phyloP scores from a whole-genome alignment of 148 eudicot genomes.

The Nepenthes gracilis region DNA sequence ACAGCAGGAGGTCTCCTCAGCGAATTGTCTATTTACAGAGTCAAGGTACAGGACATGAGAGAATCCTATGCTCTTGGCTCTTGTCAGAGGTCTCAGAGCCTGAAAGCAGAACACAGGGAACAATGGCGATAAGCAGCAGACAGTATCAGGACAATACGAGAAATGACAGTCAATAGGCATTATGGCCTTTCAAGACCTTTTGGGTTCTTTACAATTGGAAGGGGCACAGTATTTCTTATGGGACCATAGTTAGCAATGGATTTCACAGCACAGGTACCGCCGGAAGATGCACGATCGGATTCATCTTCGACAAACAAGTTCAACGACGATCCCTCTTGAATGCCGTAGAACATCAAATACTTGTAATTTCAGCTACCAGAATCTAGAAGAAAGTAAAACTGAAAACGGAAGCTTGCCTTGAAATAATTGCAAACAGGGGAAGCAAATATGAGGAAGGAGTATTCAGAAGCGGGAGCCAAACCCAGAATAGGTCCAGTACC shows the following conservation, averaged over 20 bases:
- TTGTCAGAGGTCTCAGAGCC: conserved; percentile 7
- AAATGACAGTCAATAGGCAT: not conserved
- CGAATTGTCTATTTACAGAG: conserved; percentile 44
- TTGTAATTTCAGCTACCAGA: not conserved
- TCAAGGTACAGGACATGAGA: conserved; percentile 91
- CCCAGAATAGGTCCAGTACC: conserved; percentile 88
- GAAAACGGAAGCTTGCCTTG: conserved; percentile 29
- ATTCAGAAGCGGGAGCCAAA: conserved; percentile 77
- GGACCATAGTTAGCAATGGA: conserved; percentile 79
- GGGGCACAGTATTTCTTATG: conserved; percentile 18
- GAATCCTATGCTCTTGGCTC: conserved; percentile 41
- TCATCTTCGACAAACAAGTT: conserved; percentile 67
- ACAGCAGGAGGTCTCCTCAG: conserved; percentile 83
- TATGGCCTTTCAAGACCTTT: not conserved
- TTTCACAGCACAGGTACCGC: conserved; percentile 88
- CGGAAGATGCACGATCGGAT: conserved; percentile 70
- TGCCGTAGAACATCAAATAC: not conserved
- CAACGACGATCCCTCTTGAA: conserved; percentile 66
- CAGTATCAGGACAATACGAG: not conserved
- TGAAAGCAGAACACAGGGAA: not conserved
- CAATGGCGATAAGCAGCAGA: not conserved
- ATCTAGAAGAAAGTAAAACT: not conserved
- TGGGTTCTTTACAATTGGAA: not conserved
- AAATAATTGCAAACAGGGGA: conserved; percentile 94
- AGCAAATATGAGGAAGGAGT: conserved; percentile 73